These are phyloP conservation scores for Gloeophyllum trabeum DNA, from an alignment of 768 basidiomycete genomes.

Conservation along the genomic window DNA sequence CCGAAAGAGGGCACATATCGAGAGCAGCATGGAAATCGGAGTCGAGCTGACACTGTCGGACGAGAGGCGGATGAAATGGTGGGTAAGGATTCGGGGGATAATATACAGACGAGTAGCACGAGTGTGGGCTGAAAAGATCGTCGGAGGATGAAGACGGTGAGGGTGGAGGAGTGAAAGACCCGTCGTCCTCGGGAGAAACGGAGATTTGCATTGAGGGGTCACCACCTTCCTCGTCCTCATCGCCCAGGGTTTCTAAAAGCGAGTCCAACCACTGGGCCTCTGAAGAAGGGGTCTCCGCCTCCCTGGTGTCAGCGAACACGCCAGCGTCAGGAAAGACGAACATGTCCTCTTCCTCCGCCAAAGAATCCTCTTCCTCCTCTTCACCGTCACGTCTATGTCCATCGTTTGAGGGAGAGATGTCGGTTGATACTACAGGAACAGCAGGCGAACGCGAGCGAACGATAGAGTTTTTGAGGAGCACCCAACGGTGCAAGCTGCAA, in stretches of 20 bases:
- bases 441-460: slow-evolving; percentile 37
- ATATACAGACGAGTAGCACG: slow-evolving; percentile 6
- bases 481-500: slow-evolving; percentile 77
- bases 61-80: slow-evolving; percentile 43
- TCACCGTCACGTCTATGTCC: slow-evolving; percentile 29
- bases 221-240: slow-evolving; percentile 56
- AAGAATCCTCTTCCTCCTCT: slow-evolving; percentile 33
- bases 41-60: slow-evolving; percentile 40
- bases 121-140: slow-evolving; percentile 46
- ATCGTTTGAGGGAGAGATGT: slow-evolving; percentile 19
- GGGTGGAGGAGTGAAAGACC: slow-evolving; percentile 47
- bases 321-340: slow-evolving; percentile 79
- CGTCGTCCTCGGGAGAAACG: slow-evolving; percentile 41
- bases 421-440: slow-evolving; percentile 16
- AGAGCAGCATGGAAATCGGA: slow-evolving; percentile 24
- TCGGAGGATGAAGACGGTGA: slow-evolving; percentile 75
- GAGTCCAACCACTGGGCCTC: slow-evolving; percentile 82
- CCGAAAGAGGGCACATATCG: slow-evolving; percentile 28
- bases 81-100: slow-evolving; percentile 49
- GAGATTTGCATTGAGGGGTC: slow-evolving; percentile 34
- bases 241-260: slow-evolving; percentile 60
- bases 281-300: slow-evolving; percentile 31
- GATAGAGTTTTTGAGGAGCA: slow-evolving; percentile 79
- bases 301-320: slow-evolving; percentile 29
- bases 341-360: slow-evolving; percentile 38